Evolutionary conservation across 2,329 filamentous ascomycete genomes (phyloP), one percentile per base, ranked within the genome.

Genomic region (Calonectria hawksworthii): DNA sequence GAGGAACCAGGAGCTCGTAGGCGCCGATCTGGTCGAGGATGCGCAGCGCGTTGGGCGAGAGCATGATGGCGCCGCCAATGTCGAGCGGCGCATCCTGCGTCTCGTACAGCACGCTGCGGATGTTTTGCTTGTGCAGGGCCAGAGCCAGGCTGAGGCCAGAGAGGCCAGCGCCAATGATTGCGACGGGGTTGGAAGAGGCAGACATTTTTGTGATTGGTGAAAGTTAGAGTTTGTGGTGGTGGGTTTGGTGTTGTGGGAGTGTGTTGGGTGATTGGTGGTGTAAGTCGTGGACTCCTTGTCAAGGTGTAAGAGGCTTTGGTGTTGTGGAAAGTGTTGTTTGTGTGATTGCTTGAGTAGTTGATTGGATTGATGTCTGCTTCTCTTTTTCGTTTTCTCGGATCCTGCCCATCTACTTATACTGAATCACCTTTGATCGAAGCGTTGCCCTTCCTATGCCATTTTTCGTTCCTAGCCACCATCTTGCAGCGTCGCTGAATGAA

Each of bases 11-110:
- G 3, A 85, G 83, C 1, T 85, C 59, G 77, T 90, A 90, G 3
- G 91, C 83, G 0, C 85, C 87, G 0, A 92, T 81, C 0, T 79
- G 81, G 75, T 92, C 88, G 0, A 93, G 85, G 50, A 92, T 84
- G 5, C 86, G 85, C 1, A 93, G 86, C 0, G 90, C 89, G 68
- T 92, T 92, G 7, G 91, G 91, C 0, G 90, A 91, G 3, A 92
- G 86, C 88, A 92, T 91, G 36, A 93, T 84, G 0, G 89, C 90
- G 3, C 91, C 91, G 23, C 89, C 88, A 30, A 88, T 87, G 73
- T 88, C 85, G 2, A 87, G 84, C 1, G 87, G 84, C 0, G 85
- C 84, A 0, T 83, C 73, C 11, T 88, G 86, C 18, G 86, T 84
- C 74, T 92, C 91, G 75, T 91, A 92, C 66, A 92, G 82, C 3